Percentiles rank a stretch among this genome's conserved stretches.
These are phyloP conservation scores for Naganishia cerealis DNA, from an alignment of 1,284 basidiomycete genomes.

Conservation along the genomic window DNA sequence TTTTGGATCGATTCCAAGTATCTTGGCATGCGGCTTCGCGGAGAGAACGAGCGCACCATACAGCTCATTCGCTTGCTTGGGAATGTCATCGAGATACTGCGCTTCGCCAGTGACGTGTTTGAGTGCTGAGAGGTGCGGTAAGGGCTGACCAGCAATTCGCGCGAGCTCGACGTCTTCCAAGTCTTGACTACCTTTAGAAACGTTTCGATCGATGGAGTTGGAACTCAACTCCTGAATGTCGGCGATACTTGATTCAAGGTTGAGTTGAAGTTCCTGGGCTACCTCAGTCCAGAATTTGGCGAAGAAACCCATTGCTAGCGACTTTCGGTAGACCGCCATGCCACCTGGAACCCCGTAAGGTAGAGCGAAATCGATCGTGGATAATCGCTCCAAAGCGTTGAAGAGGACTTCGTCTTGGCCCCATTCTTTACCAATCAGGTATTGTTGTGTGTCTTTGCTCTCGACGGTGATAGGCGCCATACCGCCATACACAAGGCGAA, in stretches of 20 bases:
- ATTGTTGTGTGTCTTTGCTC: conserved; percentile 30
- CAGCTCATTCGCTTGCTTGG: conserved; percentile 43
- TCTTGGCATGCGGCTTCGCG: conserved; percentile 47
- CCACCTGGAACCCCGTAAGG: conserved; percentile 51
- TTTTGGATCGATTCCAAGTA: conserved; percentile 44
- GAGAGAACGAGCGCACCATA: conserved; percentile 49
- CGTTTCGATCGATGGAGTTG: conserved; percentile 38
- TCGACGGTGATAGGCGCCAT: conserved; percentile 43
- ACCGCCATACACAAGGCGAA: conserved; percentile 48
- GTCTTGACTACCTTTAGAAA: conserved; percentile 37
- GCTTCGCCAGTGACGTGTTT: conserved; percentile 53
- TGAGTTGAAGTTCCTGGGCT: conserved; percentile 21
- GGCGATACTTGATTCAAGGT: conserved; percentile 10
- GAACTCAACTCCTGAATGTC: conserved; percentile 35
- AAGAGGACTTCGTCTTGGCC: conserved; percentile 29
- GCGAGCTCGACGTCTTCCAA: conserved; percentile 40
- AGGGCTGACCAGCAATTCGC: conserved; percentile 41
- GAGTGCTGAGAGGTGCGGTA: conserved; percentile 48
- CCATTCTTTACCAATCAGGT: conserved; percentile 28
- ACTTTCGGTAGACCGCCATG: conserved; percentile 51
- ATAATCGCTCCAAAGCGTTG: conserved; percentile 29
- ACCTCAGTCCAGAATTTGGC: conserved; percentile 48
- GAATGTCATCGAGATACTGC: conserved; percentile 48
- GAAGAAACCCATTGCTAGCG: conserved; percentile 50
- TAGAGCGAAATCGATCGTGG: conserved; percentile 44